Evolutionary conservation across 1,139 yeast genomes (phyloP), one percentile per base, ranked within the genome.

Genomic region (Torulaspora globosa): DNA sequence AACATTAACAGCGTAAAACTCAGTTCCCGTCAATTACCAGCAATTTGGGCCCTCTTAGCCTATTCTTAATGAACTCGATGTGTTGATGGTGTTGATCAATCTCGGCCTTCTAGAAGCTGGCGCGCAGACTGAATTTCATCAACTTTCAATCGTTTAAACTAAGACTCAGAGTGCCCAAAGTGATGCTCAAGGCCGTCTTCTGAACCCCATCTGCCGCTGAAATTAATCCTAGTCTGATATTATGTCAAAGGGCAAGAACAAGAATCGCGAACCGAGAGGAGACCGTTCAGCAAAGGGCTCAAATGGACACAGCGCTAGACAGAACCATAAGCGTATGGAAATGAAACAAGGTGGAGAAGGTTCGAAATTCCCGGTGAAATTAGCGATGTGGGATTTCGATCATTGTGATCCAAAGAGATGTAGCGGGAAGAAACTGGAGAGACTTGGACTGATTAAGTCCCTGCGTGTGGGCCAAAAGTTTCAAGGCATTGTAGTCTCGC

Each of bases 351-450:
- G 51, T 16, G 45, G 47, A 32, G 49, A 47, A 11, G 41, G 30
- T 1, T 50, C 51, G 5, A 68, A 78, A 39, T 82, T 82, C 56
- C 92, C 89, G 1, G 78, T 83, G 19, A 83, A 83, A 60, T 59
- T 84, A 32, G 92, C 90, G 9, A 85, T 85, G 95, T 85, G 95
- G 97, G 92, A 92, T 67, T 92, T 94, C 63, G 96, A 90, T 58
- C 99, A 92, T 65, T 92, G 99, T 70, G 98, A 92, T 67, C 99
- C 99, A 2, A 94, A 94, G 64, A 75, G 97, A 63, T 92, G 99
- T 63, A 84, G 95, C 54, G 99, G 98, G 19, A 92, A 92, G 70
- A 92, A 90, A 64, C 73, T 92, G 31, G 96, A 88, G 62, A 73
- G 98, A 47, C 67, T 92, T 30, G 98, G 98, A 0, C 68, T 88